Conservation (phyloP, 2,329 filamentous ascomycete genomes). For the Ustilaginoidea virens region DNA sequence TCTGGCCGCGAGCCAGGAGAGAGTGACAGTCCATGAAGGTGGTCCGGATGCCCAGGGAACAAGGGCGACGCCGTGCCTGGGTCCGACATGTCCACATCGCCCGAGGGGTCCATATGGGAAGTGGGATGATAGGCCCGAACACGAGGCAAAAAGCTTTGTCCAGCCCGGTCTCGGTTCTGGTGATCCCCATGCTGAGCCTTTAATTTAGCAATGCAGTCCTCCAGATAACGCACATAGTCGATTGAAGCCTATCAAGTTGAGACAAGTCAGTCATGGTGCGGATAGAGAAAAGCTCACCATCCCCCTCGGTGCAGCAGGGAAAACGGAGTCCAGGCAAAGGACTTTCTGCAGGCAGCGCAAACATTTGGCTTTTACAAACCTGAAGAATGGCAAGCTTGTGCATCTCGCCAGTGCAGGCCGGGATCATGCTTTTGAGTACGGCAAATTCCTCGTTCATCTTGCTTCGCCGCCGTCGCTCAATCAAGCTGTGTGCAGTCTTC, state of each 20-base stretch:
- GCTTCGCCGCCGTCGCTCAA: slow-evolving; percentile 73
- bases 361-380: no score
- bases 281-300: no score
- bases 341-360: no score
- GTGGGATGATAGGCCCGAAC: slow-evolving; percentile 24
- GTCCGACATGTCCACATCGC: slow-evolving; percentile 47
- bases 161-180: slow-evolving; percentile 12
- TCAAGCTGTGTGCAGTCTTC: slow-evolving; percentile 91
- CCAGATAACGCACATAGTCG: slow-evolving; percentile 87
- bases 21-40: slow-evolving; percentile 28
- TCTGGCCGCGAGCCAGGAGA: slow-evolving; percentile 36
- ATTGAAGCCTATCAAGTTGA: slow-evolving; percentile 95
- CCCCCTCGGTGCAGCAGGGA: not conserved
- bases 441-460: slow-evolving; percentile 99
- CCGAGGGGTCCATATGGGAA: slow-evolving; percentile 23
- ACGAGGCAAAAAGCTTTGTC: slow-evolving; percentile 16
- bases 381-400: slow-evolving; percentile 93
- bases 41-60: slow-evolving; percentile 19
- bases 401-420: slow-evolving; percentile 93
- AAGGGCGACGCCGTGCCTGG: slow-evolving; percentile 33
- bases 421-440: slow-evolving; percentile 87
- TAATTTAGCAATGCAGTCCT: slow-evolving; percentile 71
- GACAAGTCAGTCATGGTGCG: not conserved
- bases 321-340: no score
- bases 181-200: slow-evolving; percentile 40